phyloP scores from a whole-genome alignment of 169 alveolate species.

The Miamiensis avidus region DNA sequence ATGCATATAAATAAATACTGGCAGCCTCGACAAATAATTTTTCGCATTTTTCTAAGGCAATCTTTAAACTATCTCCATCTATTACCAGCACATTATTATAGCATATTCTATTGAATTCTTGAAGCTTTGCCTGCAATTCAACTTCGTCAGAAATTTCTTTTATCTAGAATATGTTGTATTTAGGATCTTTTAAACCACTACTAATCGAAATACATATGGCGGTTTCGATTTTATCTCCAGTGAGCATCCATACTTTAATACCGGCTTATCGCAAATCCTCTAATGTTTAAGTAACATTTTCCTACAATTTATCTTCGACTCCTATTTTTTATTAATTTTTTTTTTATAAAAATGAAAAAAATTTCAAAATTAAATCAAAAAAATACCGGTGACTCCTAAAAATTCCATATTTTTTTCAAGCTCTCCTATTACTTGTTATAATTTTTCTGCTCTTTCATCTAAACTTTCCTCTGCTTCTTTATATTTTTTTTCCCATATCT shows the following conservation, averaged over 20 bases:
- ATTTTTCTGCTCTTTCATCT: constrained; percentile 55
- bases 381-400: constrained; percentile 64
- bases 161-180: constrained; percentile 57
- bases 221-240: constrained; percentile 99
- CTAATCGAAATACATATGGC: constrained; percentile 98
- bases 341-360: too few relatives aligned
- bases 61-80: constrained; percentile 82
- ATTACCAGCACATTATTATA: constrained; percentile 66
- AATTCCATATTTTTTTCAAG: constrained; percentile 74
- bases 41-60: constrained; percentile 45
- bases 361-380: background rate
- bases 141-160: constrained; percentile 60
- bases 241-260: constrained; percentile 92
- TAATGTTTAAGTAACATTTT: constrained; percentile 57
- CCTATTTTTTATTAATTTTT: constrained; percentile 49
- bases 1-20: background rate
- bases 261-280: constrained; percentile 68
- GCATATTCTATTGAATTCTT: constrained; percentile 6
- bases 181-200: constrained; percentile 91
- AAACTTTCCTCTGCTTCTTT: constrained; percentile 57
- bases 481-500: constrained; percentile 54
- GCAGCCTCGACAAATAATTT: background rate
- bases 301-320: constrained; percentile 74
- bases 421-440: constrained; percentile 46
- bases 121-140: constrained; percentile 17